Base-by-base conservation (phyloP, 495 filamentous ascomycete genomes). In the Tuber borchii region DNA sequence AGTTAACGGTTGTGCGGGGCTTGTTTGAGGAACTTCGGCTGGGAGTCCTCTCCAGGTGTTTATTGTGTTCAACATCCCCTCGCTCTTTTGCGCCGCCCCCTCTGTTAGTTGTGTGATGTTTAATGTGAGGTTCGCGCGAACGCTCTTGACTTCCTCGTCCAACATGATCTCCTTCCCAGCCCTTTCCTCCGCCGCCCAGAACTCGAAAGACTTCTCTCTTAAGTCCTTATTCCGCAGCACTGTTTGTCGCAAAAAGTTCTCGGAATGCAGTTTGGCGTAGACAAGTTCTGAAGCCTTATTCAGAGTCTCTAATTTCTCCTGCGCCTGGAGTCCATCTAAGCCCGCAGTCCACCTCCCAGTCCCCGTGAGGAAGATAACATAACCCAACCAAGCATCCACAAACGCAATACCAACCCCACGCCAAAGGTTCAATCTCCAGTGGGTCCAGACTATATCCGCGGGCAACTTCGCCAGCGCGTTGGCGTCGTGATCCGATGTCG, bases 301-400 rank as follows among this genome's bases (percentile, higher is more conserved):
- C 1, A 83, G 80, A 9, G 76, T 72, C 77, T 89, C 87, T 12
- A 90, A 79, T 46, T 86, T 85, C 80, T 86, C 86, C 2, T 86
- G 87, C 1, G 87, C 71, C 20, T 80, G 74, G n/a, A 84, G 84
- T 42, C 83, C 87, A 83, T 46, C 84, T 48, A 79, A 79, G 76
- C 51, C 84, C 83, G 87, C 86, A 2, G 85, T 85, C 20, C 95
- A 89, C 79, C 94, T 91, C 31, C 80, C 80, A 12, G 95, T 97
- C 37, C 89, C 88, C 0, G 90, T 88, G 20, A 94, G 85, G 84
- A 90, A 97, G 20, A 97, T 84, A 9, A 91, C 83, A 20, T 82
- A 82, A 0, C 89, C 91, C 1, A 93, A 83, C 9, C 87, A n/a
- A 1, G 77, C 83, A 82, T 98, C 91, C 2, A 91, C 85, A 2